Evolutionary conservation across 495 filamentous ascomycete species (phyloP).

Genomic region (Ascobolus immersus): DNA sequence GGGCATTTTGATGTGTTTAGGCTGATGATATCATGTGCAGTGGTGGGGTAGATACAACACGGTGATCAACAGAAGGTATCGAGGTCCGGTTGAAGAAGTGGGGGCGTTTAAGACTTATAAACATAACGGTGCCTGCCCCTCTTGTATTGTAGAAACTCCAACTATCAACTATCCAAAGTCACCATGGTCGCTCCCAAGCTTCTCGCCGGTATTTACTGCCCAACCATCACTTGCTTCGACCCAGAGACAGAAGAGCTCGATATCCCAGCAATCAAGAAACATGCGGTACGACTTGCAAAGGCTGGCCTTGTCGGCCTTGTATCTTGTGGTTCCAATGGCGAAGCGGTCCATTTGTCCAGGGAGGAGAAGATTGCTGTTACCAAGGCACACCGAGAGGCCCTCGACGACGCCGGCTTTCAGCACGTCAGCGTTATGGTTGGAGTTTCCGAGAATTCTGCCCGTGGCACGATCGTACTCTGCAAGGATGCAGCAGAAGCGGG

Average conservation of each 20-base stretch:
- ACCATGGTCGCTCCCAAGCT: no score
- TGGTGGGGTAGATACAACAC: no score
- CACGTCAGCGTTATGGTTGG: slow-evolving; percentile 60
- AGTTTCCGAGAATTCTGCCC: slow-evolving; percentile 47
- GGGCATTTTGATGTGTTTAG: no score
- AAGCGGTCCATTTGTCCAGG: slow-evolving; percentile 58
- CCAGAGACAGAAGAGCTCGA: slow-evolving; percentile 60
- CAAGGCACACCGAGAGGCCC: slow-evolving; percentile 50
- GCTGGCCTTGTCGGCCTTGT: slow-evolving; percentile 63
- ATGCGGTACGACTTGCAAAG: slow-evolving; percentile 56
- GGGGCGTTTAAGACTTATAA: no score
- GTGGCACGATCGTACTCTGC: slow-evolving; percentile 48
- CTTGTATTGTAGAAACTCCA: no score
- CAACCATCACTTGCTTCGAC: slow-evolving; percentile 79
- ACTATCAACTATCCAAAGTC: no score
- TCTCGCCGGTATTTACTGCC: slow-evolving; percentile 64
- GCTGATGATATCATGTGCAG: no score
- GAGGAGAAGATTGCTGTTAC: slow-evolving; percentile 55
- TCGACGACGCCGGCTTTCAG: slow-evolving; percentile 54
- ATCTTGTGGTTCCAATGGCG: slow-evolving; percentile 74
- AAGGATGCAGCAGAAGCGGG: slow-evolving; percentile 41
- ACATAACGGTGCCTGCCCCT: no score
- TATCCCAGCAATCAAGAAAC: slow-evolving; percentile 47
- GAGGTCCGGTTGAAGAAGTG: no score
- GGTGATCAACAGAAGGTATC: no score